Evolutionary conservation across 768 basidiomycete species (phyloP).

Genomic region (Termitomyces heimii): DNA sequence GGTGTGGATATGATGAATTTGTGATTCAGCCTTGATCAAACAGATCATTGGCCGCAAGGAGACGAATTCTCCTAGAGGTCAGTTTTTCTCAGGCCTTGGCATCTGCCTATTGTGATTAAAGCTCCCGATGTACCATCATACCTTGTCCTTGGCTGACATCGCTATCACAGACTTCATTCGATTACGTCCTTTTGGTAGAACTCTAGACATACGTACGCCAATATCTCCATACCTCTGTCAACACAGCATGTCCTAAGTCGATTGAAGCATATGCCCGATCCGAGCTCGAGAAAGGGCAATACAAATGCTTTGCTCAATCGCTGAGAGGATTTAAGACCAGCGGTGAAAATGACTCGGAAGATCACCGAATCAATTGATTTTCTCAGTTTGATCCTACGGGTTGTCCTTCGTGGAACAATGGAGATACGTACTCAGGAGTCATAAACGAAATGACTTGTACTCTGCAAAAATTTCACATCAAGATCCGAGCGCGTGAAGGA

Average conservation of each 20-base stretch:
- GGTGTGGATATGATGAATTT: neutral
- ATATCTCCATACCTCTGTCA: neutral
- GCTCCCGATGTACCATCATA: neutral
- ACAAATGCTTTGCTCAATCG: neutral
- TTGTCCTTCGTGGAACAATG: neutral
- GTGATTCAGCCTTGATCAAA: neutral
- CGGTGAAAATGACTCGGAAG: neutral
- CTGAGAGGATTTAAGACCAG: neutral
- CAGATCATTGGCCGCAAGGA: neutral
- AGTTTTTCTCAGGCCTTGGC: neutral
- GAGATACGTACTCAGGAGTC: neutral
- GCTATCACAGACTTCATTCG: neutral
- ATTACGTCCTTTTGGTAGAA: neutral
- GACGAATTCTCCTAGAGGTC: neutral
- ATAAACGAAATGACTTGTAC: neutral
- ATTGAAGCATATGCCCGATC: neutral
- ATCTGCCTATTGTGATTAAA: neutral
- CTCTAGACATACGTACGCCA: neutral
- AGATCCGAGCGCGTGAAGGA: neutral
- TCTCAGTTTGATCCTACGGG: neutral
- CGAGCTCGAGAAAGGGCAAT: neutral
- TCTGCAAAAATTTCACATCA: neutral
- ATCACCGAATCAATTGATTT: neutral
- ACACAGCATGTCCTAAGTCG: neutral
- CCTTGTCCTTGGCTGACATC: neutral